Evolutionary conservation across 1,284 basidiomycete species (phyloP), one percentile per base, ranked within the genome.

Genomic region (Ganoderma resinaceum): DNA sequence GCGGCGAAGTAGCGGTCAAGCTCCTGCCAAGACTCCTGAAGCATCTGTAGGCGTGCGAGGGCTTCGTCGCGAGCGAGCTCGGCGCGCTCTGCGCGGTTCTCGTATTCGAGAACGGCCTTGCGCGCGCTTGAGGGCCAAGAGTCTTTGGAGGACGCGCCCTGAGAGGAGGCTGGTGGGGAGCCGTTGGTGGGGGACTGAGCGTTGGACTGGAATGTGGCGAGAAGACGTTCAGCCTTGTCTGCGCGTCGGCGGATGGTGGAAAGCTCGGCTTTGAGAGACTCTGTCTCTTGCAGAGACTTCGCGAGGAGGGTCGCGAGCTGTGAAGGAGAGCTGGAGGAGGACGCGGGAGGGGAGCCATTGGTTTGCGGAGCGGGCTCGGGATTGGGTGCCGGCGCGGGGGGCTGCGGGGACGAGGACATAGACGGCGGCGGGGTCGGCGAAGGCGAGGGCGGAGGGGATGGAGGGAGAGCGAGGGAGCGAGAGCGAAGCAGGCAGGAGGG

Each of bases 41-140:
- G 74, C 65, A 82, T 77, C 66, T 83, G 80, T 70, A 86, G 77
- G 9, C 86, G 83, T 2, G 85, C 83, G 37, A 87, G 84, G 9
- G 86, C 84, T 3, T 91, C 89, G 71, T 90, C 89, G 62, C 87
- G 82, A 6, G 83, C 84, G 33, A 79, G 75, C 77, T 91, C 87
- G 14, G 86, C 85, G 63, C 80, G 79, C 37, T 83, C 80, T 16
- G 83, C 80, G 63, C 85, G 86, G 40, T 82, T 80, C 69, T 90
- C 87, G 67, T 80, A 84, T 2, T 89, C 85, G 58, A 76, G 73
- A 78, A 80, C 81, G 73, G 77, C 75, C 65, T 81, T 80, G 33
- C 81, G 75, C 49, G 82, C 76, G 35, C 68, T 64, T 31, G 80
- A 76, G 65, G 80, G 74, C 68, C 78, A 65, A 20, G 67, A 62